These are phyloP conservation scores for Discostella stelligeroides DNA, from an alignment of 108 stramenopile species.

Conservation along the genomic window DNA sequence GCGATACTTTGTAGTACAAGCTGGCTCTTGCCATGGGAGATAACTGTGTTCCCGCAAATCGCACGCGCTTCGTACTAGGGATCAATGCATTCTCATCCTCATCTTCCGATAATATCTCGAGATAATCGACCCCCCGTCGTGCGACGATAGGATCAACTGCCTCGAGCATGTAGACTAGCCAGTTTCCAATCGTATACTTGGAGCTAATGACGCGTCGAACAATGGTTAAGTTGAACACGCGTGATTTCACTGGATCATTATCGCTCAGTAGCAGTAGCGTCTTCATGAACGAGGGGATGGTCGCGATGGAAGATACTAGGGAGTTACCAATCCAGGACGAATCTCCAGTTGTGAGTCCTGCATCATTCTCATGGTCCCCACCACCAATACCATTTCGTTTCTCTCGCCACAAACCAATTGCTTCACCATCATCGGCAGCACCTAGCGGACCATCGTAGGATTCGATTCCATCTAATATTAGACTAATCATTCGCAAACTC, in stretches of 20 bases:
- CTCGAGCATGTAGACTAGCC: constrained; percentile 61
- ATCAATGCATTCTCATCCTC: constrained; percentile 52
- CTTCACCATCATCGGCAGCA: constrained; percentile 24
- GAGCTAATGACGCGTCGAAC: constrained; percentile 47
- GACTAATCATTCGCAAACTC: constrained; percentile 51
- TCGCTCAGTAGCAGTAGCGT: constrained; percentile 48
- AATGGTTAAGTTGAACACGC: constrained; percentile 38
- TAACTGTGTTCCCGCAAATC: constrained; percentile 50
- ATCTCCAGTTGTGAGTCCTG: constrained; percentile 29
- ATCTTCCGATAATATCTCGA: constrained; percentile 53
- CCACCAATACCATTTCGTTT: neutral
- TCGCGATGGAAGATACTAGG: constrained; percentile 42
- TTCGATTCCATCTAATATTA: constrained; percentile 45
- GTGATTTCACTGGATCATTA: constrained; percentile 45
- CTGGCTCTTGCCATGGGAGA: constrained; percentile 32
- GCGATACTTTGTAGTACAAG: constrained; percentile 48
- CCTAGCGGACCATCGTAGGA: constrained; percentile 38
- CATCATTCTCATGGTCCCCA: neutral
- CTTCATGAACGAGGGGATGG: constrained; percentile 53
- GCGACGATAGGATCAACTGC: constrained; percentile 51
- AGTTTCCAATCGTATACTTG: constrained; percentile 48
- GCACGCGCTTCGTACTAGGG: constrained; percentile 44
- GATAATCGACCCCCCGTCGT: constrained; percentile 51
- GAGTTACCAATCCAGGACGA: constrained; percentile 45
- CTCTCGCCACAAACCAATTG: constrained; percentile 39